Evolutionary conservation across 345 rosid genomes (phyloP).

Genomic region (Excoecaria cochinchinensis): DNA sequence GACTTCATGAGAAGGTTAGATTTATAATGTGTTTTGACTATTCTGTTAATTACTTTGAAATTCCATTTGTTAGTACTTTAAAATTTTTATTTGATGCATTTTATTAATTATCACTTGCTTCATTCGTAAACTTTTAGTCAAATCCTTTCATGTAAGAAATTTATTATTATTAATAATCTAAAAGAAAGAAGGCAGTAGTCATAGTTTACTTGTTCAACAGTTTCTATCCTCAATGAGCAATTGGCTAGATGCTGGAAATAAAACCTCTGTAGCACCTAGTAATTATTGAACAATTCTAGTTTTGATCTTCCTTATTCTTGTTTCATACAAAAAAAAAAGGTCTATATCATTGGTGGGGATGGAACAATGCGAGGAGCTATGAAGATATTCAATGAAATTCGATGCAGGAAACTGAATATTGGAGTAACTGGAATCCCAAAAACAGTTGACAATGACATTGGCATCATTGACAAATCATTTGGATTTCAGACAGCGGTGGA

Average conservation of each 20-base stretch:
- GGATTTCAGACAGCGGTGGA: slow-evolving; percentile 95
- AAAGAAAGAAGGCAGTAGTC: no score
- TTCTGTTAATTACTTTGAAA: no score
- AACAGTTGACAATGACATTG: slow-evolving; percentile 85
- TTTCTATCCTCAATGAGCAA: neutral
- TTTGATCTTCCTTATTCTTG: neutral
- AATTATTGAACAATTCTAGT: slow-evolving; percentile 2
- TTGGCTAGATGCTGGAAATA: neutral
- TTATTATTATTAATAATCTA: no score
- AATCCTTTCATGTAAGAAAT: no score
- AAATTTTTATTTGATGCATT: no score
- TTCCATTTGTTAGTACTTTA: no score
- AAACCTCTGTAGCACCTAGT: neutral
- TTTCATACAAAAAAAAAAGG: slow-evolving; percentile 27
- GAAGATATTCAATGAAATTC: slow-evolving; percentile 55
- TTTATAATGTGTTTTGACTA: no score
- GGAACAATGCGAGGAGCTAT: slow-evolving; percentile 89
- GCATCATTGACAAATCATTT: slow-evolving; percentile 81
- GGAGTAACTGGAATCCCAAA: slow-evolving; percentile 73
- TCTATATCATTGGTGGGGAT: slow-evolving; percentile 83
- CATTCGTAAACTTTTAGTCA: no score
- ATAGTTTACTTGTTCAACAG: no score
- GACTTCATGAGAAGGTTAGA: no score
- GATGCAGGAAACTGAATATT: slow-evolving; percentile 44
- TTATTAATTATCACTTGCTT: neutral